phyloP scores from a whole-genome alignment of 2,329 filamentous ascomycete genomes.

The Pseudogymnoascus sp. region DNA sequence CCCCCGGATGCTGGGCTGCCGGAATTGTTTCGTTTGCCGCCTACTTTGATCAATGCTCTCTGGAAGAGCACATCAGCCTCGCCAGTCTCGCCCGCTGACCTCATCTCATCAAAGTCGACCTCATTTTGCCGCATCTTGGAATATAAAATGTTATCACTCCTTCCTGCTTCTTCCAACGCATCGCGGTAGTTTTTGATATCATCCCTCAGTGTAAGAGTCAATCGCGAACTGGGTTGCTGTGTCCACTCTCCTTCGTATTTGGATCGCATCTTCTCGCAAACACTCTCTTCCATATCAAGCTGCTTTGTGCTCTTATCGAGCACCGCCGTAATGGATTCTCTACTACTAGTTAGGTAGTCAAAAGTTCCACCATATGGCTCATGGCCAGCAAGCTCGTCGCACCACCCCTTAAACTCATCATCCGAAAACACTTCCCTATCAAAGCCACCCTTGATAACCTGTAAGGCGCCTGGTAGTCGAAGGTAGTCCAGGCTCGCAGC shows the following conservation, averaged over 20 bases:
- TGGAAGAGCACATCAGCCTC: constrained; percentile 87
- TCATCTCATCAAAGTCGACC: constrained; percentile 89
- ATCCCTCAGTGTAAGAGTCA: constrained; percentile 78
- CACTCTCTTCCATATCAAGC: constrained; percentile 92
- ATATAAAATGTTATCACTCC: constrained; percentile 78
- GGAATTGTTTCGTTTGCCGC: constrained; percentile 50
- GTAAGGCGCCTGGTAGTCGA: constrained; percentile 78
- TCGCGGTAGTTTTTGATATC: constrained; percentile 85
- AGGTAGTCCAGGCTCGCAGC: constrained; percentile 90
- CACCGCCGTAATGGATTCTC: constrained; percentile 62
- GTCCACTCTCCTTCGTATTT: constrained; percentile 97
- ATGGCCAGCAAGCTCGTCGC: constrained; percentile 81
- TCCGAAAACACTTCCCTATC: constrained; percentile 84
- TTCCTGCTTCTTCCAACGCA: constrained; percentile 80
- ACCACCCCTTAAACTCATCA: constrained; percentile 89
- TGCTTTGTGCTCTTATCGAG: constrained; percentile 80
- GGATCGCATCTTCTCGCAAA: constrained; percentile 98
- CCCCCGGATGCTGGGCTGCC: constrained; percentile 49
- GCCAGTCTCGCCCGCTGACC: constrained; percentile 75
- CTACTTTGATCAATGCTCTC: constrained; percentile 71
- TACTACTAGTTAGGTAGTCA: constrained; percentile 69
- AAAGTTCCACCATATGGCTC: constrained; percentile 73
- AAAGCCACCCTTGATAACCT: constrained; percentile 85
- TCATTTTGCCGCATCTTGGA: constrained; percentile 80
- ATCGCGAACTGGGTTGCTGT: constrained; percentile 84